Conservation (phyloP, 1,139 yeast genomes). For the Zygoascus sp. region DNA sequence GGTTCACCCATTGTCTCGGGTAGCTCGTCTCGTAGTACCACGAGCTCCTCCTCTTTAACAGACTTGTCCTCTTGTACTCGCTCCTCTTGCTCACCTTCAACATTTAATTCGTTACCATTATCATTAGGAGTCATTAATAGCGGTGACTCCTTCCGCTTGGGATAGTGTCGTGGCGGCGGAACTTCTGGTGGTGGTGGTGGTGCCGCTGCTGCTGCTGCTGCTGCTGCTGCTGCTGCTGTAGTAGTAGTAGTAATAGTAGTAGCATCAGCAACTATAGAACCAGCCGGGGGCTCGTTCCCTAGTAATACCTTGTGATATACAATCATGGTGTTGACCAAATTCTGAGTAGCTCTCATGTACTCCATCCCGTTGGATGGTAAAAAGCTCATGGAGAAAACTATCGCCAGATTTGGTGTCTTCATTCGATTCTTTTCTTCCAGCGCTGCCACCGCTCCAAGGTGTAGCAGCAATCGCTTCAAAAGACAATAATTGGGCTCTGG, state of each 20-base stretch:
- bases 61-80: background rate
- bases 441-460: conserved; percentile 56
- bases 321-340: conserved; percentile 37
- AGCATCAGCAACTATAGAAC: no score
- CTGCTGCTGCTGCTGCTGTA: background rate
- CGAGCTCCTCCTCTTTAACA: background rate
- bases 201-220: no score
- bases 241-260: no score
- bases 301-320: conserved; percentile 31
- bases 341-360: conserved; percentile 38
- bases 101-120: background rate
- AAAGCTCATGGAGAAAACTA: conserved; percentile 64
- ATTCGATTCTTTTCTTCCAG: conserved; percentile 64
- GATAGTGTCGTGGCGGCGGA: background rate
- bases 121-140: background rate
- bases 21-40: background rate
- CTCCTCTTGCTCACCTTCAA: background rate
- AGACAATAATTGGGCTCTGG: conserved; percentile 68
- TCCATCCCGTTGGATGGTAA: conserved; percentile 34
- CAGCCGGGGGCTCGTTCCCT: conserved; percentile 14
- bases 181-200: background rate
- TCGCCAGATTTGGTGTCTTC: conserved; percentile 78
- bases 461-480: conserved; percentile 61
- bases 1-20: background rate
- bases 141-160: background rate